A percentile compares a stretch with the other conserved stretches of the same genome.
Evolutionary conservation across 2,329 filamentous ascomycete genomes (phyloP).

Genomic region (Chaetomium globosum): DNA sequence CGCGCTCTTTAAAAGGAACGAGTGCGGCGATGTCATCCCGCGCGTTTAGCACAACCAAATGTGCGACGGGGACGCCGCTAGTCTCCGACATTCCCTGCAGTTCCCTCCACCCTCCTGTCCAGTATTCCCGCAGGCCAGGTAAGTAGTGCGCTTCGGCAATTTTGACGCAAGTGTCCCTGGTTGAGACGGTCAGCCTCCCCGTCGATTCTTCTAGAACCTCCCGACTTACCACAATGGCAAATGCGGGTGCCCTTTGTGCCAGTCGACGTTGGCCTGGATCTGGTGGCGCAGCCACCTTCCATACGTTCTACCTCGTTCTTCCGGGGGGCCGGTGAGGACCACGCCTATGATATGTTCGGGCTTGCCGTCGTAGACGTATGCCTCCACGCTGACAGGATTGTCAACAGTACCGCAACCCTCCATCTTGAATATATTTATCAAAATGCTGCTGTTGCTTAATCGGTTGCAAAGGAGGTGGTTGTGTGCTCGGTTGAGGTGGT

Average conservation of each 20-base stretch:
- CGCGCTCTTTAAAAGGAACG: background rate
- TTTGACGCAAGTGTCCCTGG: background rate
- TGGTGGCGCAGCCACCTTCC: constrained; percentile 10
- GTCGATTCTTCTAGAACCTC: no score
- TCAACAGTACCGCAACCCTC: background rate
- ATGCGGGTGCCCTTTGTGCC: background rate
- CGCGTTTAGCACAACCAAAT: constrained; percentile 14
- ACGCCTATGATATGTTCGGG: constrained; percentile 1
- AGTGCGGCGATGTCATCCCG: constrained; percentile 20
- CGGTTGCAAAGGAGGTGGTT: background rate
- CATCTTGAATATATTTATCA: constrained; percentile 3
- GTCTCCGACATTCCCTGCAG: constrained; percentile 13
- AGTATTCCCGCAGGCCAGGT: background rate
- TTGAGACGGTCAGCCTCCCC: background rate
- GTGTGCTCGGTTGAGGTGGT: background rate
- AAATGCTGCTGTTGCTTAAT: background rate
- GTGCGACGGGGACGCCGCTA: background rate
- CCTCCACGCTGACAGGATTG: background rate
- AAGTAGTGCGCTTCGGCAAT: constrained; percentile 10
- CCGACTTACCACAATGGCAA: constrained; percentile 17
- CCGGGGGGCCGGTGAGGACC: background rate
- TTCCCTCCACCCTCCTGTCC: constrained; percentile 1
- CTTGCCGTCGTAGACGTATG: background rate
- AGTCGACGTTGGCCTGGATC: constrained; percentile 19
- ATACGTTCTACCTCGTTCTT: constrained; percentile 8